Evolutionary conservation across 768 basidiomycete genomes (phyloP), one percentile per base, ranked within the genome.

Genomic region (Coprinellus micaceus): DNA sequence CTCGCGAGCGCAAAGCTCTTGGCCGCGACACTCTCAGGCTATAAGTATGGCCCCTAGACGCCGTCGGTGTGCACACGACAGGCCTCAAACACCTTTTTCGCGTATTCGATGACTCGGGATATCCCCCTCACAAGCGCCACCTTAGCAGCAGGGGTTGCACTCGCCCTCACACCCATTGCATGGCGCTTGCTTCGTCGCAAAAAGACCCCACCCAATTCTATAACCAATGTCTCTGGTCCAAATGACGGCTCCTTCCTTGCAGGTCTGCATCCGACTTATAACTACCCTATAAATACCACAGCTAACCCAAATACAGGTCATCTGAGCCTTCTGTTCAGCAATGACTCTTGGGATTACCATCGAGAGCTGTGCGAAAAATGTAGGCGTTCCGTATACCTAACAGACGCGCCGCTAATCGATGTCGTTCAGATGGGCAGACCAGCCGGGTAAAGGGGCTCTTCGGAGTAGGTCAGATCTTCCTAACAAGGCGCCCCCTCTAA

Each of bases 351-450:
- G 46, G 26, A 15, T 11, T 47, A 25, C 25, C 46, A 47, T 26
- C 46, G 25, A 24, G 12, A 24, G 3, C 25, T 47, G 7, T 9
- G 10, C 46, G n/a, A 47, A 13, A 24, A 47, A 26, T 26, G 46
- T 47, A 6, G 25, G 46, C 24, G 22, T 47, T 19, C 11, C 19
- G 40, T 10, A 9, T 43, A 17, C 40, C 19, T 43, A 45, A 21
- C 15, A 30, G 7, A n/a, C n/a, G n/a, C n/a, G n/a, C n/a, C n/a
- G n/a, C n/a, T n/a, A n/a, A n/a, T n/a, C n/a, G n/a, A n/a, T n/a
- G n/a, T n/a, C n/a, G n/a, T n/a, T n/a, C 24, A 74, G 73, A 70
- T 60, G 72, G 72, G 17, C 61, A 66, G 7, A 67, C 74, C 10
- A 59, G 70, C 1, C 61, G 61, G 46, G 60, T 77, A 44, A 65